These are phyloP conservation scores for Leptographium galeiforme DNA, from an alignment of 2,329 filamentous ascomycete species.

Conservation along the genomic window DNA sequence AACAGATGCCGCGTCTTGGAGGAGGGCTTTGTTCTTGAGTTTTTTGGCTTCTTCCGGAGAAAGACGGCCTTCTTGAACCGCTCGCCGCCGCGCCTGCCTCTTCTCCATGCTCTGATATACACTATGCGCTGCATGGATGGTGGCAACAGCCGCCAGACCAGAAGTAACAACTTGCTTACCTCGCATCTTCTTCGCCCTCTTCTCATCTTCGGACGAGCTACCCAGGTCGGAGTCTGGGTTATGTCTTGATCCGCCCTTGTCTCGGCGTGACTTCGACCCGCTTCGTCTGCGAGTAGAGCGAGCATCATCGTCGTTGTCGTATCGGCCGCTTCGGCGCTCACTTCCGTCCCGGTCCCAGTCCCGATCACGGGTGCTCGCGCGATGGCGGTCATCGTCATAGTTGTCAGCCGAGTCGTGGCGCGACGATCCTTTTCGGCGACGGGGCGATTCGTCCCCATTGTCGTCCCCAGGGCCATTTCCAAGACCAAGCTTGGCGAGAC, in stretches of 20 bases:
- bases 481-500: conserved; percentile 48
- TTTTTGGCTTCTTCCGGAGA: conserved; percentile 38
- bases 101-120: conserved; percentile 47
- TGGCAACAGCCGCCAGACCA: conserved; percentile 43
- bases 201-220: conserved; percentile 44
- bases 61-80: conserved; percentile 39
- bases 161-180: conserved; percentile 48
- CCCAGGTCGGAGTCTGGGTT: conserved; percentile 41
- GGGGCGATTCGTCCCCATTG: conserved; percentile 20
- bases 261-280: conserved; percentile 23
- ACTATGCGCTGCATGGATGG: conserved; percentile 45
- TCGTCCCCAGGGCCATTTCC: conserved; percentile 32
- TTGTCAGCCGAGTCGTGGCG: conserved; percentile 23
- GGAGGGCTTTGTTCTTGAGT: conserved; percentile 40
- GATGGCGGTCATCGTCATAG: conserved; percentile 25
- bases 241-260: conserved; percentile 26
- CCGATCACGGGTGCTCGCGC: conserved; percentile 22
- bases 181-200: conserved; percentile 41
- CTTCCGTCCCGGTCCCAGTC: conserved; percentile 22
- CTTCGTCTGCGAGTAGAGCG: conserved; percentile 20
- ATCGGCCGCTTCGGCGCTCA: conserved; percentile 20
- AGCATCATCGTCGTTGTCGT: conserved; percentile 35
- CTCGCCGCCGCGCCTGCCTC: conserved; percentile 36
- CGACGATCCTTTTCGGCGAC: conserved; percentile 11
- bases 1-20: conserved; percentile 45